Conservation (phyloP, 768 basidiomycete genomes). For the Artomyces pyxidatus region DNA sequence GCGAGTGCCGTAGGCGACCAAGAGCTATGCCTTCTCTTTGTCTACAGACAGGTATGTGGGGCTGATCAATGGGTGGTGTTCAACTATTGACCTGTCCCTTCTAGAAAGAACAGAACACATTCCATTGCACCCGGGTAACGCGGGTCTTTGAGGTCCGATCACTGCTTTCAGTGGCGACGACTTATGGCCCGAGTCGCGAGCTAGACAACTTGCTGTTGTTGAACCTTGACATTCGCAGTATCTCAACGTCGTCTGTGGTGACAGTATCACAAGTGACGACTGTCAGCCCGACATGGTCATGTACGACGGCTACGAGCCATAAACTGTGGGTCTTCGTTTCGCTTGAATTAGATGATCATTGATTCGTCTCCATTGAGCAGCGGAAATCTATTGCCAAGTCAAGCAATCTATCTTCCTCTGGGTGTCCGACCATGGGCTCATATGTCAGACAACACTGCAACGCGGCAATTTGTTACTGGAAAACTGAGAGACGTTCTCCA, state of each 20-base stretch:
- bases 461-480: slow-evolving; percentile 40
- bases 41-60: slow-evolving; percentile 51
- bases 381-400: slow-evolving; percentile 35
- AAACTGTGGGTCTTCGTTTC: slow-evolving; percentile 33
- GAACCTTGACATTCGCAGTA: slow-evolving; percentile 49
- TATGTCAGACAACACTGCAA: slow-evolving; percentile 31
- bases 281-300: slow-evolving; percentile 66
- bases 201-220: slow-evolving; percentile 43
- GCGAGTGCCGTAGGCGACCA: slow-evolving; percentile 39
- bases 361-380: slow-evolving; percentile 22
- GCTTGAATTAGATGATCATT: slow-evolving; percentile 3
- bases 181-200: slow-evolving; percentile 42
- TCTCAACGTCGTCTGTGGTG: slow-evolving; percentile 32
- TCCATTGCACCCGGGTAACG: slow-evolving; percentile 48
- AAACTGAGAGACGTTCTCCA: slow-evolving; percentile 45
- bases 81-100: not conserved
- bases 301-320: slow-evolving; percentile 29
- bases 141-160: slow-evolving; percentile 53
- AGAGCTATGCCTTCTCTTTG: slow-evolving; percentile 54
- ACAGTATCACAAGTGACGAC: slow-evolving; percentile 50
- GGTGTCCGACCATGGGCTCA: slow-evolving; percentile 32
- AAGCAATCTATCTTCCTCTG: slow-evolving; percentile 39
- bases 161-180: slow-evolving; percentile 45
- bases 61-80: not conserved
- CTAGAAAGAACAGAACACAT: slow-evolving; percentile 41